Conservation (phyloP, 805 yeast genomes). For the Metschnikowia lunata region DNA sequence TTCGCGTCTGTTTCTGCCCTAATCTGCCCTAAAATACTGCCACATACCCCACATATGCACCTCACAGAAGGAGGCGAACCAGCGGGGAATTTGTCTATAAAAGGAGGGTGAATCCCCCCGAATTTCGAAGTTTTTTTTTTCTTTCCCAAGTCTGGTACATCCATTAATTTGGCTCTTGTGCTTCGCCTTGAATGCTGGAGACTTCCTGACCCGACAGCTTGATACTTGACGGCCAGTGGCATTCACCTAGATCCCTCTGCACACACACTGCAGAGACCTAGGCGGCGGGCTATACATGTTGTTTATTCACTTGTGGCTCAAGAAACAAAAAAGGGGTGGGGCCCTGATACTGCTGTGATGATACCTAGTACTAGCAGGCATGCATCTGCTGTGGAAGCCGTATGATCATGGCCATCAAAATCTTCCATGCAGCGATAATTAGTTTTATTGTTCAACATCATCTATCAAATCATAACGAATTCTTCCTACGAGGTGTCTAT, state of each 20-base stretch:
- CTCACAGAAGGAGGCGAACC: too few relatives aligned
- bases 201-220: constrained; percentile 2
- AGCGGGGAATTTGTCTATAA: not conserved
- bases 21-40: too few relatives aligned
- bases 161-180: constrained; percentile 5
- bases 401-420: not conserved
- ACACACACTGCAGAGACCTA: not conserved
- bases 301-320: not conserved
- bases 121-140: not conserved
- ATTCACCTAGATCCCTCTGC: constrained; percentile 1
- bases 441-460: too few relatives aligned
- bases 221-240: not conserved
- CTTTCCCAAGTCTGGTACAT: constrained; percentile 4
- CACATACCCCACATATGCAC: too few relatives aligned
- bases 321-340: not conserved
- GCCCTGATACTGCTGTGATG: not conserved
- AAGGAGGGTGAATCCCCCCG: not conserved
- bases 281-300: constrained; percentile 1
- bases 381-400: too few relatives aligned
- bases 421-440: not conserved
- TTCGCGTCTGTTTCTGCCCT: too few relatives aligned
- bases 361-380: too few relatives aligned
- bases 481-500: too few relatives aligned
- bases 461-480: too few relatives aligned
- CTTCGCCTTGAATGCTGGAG: constrained; percentile 5